Base-by-base conservation (phyloP, 306 rosid species). In the peach (Prunus persica) region DNA sequence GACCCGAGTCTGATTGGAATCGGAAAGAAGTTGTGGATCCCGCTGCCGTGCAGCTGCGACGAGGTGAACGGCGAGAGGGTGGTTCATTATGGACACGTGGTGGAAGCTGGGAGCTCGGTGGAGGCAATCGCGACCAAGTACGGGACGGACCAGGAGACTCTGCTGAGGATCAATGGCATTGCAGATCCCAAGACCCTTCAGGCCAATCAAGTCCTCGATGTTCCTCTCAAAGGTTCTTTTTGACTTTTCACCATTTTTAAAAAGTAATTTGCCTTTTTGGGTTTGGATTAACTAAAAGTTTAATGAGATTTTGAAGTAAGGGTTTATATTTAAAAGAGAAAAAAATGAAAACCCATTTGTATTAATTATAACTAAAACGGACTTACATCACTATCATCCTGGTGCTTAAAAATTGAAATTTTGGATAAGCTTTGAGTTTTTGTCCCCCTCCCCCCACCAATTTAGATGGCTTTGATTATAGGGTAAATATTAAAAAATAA, bases 1-100 rank as follows among this genome's bases (percentile, higher is more conserved):
- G 24, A 89, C 54, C 20, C 81, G 14, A 7, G 28, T 8, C 2
- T 15, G 11, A 94, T 94, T 24, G 0, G 0, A 0, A 10, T 38
- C 0, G 95, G 93, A 4, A 84, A 75, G 79, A 3, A 50, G 14
- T 24, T 94, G 69, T 69, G 76, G 88, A 88, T 94, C 74, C 98
- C 98, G 0, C 72, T 95, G 60, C 98, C 97, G 0, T 95, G 98
- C 61, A 92, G 98, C 87, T 92, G 97, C 69, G 98, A 95, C 20
- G n/a, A 54, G 8, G 95, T 90, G 80, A 75, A 32, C 20, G 91
- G 78, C 14, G 14, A 1, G 0, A 60, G 19, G 11, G 97, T 90
- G 14, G 84, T 92, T 25, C 98, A 95, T 62, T 95, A 89, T 71
- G 96, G 86, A 5, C 86, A 85, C 55, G 27, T 73, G 50, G 97